These are phyloP conservation scores for Phialemoniopsis sp. DNA, from an alignment of 2,329 filamentous ascomycete species.

Conservation along the genomic window DNA sequence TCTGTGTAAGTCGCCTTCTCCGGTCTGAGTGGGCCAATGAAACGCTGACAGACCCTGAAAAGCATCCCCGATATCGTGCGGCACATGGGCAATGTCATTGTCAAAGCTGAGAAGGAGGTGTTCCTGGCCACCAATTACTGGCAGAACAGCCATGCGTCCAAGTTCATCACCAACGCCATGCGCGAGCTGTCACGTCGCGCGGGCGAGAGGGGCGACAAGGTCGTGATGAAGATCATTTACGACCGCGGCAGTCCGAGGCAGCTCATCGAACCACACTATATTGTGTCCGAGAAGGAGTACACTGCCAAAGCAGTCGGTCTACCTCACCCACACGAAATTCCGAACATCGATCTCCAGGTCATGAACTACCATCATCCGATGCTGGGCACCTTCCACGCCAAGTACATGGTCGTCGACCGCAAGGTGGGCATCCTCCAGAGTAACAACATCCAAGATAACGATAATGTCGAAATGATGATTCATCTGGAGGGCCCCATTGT, in stretches of 20 bases:
- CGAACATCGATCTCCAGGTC: constrained; percentile 67
- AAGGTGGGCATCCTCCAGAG: constrained; percentile 68
- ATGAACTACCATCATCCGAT: constrained; percentile 68
- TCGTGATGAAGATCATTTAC: constrained; percentile 72
- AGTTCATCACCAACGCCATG: constrained; percentile 63
- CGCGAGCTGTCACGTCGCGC: constrained; percentile 65
- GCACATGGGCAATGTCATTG: constrained; percentile 75
- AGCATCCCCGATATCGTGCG: constrained; percentile 65
- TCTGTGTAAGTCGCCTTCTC: constrained; percentile 37
- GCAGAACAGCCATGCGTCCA: constrained; percentile 65
- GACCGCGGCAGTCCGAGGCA: constrained; percentile 66
- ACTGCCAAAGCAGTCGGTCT: constrained; percentile 54
- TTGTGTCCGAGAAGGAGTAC: constrained; percentile 54
- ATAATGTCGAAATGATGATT: constrained; percentile 78
- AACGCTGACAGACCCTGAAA: not conserved
- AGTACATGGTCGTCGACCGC: constrained; percentile 74
- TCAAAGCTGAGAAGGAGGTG: constrained; percentile 66
- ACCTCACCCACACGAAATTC: constrained; percentile 61
- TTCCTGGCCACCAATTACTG: constrained; percentile 74
- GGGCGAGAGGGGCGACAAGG: constrained; percentile 47
- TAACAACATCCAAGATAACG: constrained; percentile 76
- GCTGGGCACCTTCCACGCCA: constrained; percentile 72
- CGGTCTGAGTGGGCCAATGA: not conserved
- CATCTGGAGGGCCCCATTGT: constrained; percentile 75
- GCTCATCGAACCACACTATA: constrained; percentile 59